These are phyloP conservation scores for Croton laevigatus DNA, from an alignment of 441 rosid species.

Conservation along the genomic window DNA sequence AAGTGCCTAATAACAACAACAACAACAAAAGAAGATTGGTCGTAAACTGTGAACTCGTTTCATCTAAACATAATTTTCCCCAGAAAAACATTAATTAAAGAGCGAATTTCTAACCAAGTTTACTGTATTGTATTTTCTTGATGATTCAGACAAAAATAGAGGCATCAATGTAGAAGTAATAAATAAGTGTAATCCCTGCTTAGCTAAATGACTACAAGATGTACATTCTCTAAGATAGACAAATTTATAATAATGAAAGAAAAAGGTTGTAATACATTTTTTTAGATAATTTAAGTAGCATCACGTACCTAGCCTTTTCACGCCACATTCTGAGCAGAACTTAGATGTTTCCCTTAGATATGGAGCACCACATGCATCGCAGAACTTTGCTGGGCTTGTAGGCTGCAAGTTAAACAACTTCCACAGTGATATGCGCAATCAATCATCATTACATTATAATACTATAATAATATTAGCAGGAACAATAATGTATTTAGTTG, in stretches of 20 bases:
- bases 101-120: too few species aligned
- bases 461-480: too few species aligned
- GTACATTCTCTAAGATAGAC: neutral
- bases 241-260: neutral
- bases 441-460: too few species aligned
- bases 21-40: too few species aligned
- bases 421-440: too few species aligned
- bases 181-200: neutral
- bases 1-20: too few species aligned
- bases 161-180: neutral
- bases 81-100: too few species aligned
- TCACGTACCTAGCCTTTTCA: constrained; percentile 77
- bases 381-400: constrained; percentile 68
- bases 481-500: too few species aligned
- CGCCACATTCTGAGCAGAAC: constrained; percentile 91
- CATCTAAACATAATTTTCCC: too few species aligned
- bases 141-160: neutral
- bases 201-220: neutral
- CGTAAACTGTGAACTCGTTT: too few species aligned
- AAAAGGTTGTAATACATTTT: neutral
- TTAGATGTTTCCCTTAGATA: constrained; percentile 87
- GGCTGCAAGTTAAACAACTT: constrained; percentile 38
- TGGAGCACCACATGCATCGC: constrained; percentile 87
- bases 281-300: neutral
- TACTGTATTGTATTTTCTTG: too few species aligned